A percentile compares a stretch with the other conserved stretches of the same genome.
phyloP scores from a whole-genome alignment of 768 basidiomycete species.

The Tremella yokohamensis region DNA sequence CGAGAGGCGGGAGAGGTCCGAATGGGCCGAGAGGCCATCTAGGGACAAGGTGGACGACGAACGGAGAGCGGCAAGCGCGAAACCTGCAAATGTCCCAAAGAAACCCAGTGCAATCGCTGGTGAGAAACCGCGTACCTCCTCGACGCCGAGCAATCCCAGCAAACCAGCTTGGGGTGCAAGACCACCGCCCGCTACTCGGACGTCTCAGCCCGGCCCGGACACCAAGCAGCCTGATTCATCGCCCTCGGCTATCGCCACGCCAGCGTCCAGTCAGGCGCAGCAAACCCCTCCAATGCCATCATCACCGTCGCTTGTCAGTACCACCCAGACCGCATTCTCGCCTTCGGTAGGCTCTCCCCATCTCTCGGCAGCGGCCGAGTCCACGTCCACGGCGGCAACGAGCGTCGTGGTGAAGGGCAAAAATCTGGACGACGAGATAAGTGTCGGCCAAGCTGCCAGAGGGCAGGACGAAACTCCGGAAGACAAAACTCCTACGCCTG shows the following conservation, averaged over 20 bases:
- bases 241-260: neutral
- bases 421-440: slow-evolving; percentile 20
- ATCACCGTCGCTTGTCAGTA: slow-evolving; percentile 11
- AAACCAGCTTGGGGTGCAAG: slow-evolving; percentile 8
- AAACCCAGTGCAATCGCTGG: slow-evolving; percentile 11
- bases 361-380: slow-evolving; percentile 4
- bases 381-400: slow-evolving; percentile 6
- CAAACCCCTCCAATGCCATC: slow-evolving; percentile 4
- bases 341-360: slow-evolving; percentile 5
- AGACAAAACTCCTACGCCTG: neutral
- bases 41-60: slow-evolving; percentile 5
- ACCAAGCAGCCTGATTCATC: neutral
- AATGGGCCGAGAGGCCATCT: slow-evolving; percentile 23
- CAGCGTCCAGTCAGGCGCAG: neutral
- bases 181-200: neutral
- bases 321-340: slow-evolving; percentile 7
- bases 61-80: slow-evolving; percentile 2
- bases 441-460: slow-evolving; percentile 22
- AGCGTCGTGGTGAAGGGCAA: slow-evolving; percentile 1
- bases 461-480: slow-evolving; percentile 1
- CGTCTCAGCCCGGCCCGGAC: neutral
- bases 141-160: neutral
- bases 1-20: slow-evolving; percentile 11
- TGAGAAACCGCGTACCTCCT: slow-evolving; percentile 6
- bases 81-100: slow-evolving; percentile 9